Percentiles rank a stretch among this genome's conserved stretches.
phyloP scores from a whole-genome alignment of 148 eudicot genomes.

The Selenicereus undatus region DNA sequence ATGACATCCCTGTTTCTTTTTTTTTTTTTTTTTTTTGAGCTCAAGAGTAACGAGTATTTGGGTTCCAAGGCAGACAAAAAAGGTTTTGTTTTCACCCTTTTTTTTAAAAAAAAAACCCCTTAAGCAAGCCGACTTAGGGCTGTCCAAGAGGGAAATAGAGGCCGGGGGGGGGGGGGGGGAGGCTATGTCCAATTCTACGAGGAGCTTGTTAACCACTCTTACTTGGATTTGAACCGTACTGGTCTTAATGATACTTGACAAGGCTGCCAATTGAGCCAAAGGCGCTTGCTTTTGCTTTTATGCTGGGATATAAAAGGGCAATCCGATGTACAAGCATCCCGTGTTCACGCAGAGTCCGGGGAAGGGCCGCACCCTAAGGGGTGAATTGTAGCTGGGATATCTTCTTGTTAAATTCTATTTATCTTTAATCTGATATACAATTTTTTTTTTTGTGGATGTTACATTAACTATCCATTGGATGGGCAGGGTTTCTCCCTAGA shows the following conservation, averaged over 20 bases:
- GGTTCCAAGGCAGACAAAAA: background rate
- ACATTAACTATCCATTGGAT: slow-evolving; percentile 11
- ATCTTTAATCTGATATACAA: background rate
- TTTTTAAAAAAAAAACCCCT: too few relatives aligned
- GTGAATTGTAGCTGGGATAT: background rate
- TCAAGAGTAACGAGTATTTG: background rate
- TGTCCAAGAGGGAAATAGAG: too few relatives aligned
- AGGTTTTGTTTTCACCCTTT: background rate
- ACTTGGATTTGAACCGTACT: too few relatives aligned
- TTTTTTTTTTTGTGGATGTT: background rate
- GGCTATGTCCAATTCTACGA: too few relatives aligned
- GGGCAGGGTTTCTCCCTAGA: slow-evolving; percentile 81
- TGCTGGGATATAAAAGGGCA: background rate
- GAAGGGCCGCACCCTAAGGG: too few relatives aligned
- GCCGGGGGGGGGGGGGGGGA: too few relatives aligned
- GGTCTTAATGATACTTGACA: too few relatives aligned
- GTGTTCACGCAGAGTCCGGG: too few relatives aligned
- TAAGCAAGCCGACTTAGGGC: too few relatives aligned
- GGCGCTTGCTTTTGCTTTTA: background rate
- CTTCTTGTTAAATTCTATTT: background rate
- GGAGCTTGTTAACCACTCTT: too few relatives aligned
- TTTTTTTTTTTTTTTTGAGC: background rate
- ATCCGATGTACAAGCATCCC: too few relatives aligned
- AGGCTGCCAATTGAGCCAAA: too few relatives aligned
- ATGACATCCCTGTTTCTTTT: background rate